Base-by-base conservation (phyloP, 2,329 filamentous ascomycete species). In the Talaromyces amestolkiae region DNA sequence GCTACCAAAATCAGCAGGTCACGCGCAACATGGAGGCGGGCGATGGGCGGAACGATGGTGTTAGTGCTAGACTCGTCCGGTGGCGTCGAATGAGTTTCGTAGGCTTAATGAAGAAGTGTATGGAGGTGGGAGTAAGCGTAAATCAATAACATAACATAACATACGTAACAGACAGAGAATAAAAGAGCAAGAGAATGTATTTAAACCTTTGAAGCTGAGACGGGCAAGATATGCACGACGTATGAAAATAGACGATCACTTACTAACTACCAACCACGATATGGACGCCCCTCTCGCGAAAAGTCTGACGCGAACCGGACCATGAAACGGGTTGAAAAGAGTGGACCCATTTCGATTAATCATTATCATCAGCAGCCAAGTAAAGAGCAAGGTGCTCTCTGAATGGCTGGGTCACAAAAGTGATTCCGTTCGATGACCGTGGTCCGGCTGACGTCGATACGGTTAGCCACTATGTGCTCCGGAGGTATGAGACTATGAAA, bases 1-100 rank as follows among this genome's bases (percentile, higher is more conserved):
- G n/a, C 49, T 65, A 31, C 53, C 64, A 61, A 62, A 63, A 58
- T 66, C 64, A 66, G 60, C 51, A 62, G 64, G 64, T 65, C 64
- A 62, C 64, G 64, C 60, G 64, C 37, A 53, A 39, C 64, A 51
- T 61, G 17, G 53, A 35, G 37, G 33, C 54, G 59, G 64, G 51
- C 43, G 39, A 35, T 43, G 37, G 58, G 49, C 59, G 58, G 59
- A 35, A 53, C 61, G 54, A 49, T 59, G 60, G 51, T 61, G 53
- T 63, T 66, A 66, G 64, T 58, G 60, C 35, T 56, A 47, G 33
- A 56, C 58, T 65, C 35, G 24, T 43, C 27, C 27, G 58, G 58
- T 41, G 59, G 51, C 53, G 64, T 58, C 62, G 37, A 53, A 58
- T 31, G 37, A 58, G 24, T 59, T 15, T 59, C 22, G 39, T 8